Conservation (phyloP, 2,329 filamentous ascomycete genomes). For the Aspergillus arachidicola region DNA sequence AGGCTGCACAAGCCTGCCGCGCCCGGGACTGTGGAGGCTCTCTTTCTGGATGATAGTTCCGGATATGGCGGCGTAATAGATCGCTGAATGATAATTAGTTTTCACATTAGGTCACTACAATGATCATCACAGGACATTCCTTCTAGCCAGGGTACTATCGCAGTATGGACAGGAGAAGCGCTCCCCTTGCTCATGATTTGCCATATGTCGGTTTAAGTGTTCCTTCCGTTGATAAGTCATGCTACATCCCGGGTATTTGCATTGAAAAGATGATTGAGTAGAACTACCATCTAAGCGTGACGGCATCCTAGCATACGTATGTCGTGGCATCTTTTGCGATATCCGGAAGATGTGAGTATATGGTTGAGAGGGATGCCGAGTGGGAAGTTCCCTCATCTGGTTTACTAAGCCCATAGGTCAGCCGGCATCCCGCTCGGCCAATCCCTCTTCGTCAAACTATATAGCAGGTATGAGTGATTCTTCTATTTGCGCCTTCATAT, state of each 20-base stretch:
- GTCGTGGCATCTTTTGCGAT: background rate
- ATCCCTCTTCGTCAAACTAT: background rate
- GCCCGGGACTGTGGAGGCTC: constrained; percentile 15
- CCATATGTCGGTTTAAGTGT: constrained; percentile 25
- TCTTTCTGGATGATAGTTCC: constrained; percentile 18
- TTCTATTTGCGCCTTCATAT: too few species aligned
- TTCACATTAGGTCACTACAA: background rate
- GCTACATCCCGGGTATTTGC: constrained; percentile 22
- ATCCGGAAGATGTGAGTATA: background rate
- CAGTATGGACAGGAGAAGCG: constrained; percentile 21
- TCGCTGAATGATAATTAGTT: constrained; percentile 18
- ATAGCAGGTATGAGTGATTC: too few species aligned
- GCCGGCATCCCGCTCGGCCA: background rate
- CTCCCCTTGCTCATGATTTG: constrained; percentile 11
- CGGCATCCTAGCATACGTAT: background rate
- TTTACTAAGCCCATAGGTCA: background rate
- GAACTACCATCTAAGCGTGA: background rate
- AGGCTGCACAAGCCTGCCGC: constrained; percentile 18
- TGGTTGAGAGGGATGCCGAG: background rate
- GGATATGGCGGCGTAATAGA: constrained; percentile 25
- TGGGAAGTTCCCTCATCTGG: background rate
- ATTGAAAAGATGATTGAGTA: constrained; percentile 1
- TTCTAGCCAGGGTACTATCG: constrained; percentile 19
- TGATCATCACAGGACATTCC: background rate
- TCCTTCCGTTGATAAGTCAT: constrained; percentile 27